Evolutionary conservation across 176 grass and related monocot species (phyloP).

Genomic region (Metroxylon sagu): DNA sequence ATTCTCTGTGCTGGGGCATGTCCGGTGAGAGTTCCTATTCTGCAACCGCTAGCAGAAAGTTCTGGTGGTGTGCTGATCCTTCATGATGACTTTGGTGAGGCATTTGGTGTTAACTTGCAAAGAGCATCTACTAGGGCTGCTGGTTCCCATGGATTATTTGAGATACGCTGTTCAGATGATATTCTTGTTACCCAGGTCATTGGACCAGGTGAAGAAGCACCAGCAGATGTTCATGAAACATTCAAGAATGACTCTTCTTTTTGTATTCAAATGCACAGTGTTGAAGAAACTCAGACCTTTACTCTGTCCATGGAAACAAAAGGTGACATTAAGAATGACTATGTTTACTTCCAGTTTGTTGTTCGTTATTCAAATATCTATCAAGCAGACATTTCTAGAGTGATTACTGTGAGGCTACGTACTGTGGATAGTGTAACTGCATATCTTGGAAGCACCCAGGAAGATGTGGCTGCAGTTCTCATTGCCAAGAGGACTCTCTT

Average conservation of each 20-base stretch:
- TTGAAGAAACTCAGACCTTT: constrained; percentile 92
- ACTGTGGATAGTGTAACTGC: constrained; percentile 66
- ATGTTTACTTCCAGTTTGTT: constrained; percentile 93
- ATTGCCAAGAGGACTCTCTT: constrained; percentile 74
- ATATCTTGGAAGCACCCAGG: constrained; percentile 65
- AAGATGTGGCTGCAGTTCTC: constrained; percentile 64
- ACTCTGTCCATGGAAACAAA: constrained; percentile 82
- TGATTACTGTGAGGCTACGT: constrained; percentile 69
- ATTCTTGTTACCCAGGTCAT: constrained; percentile 95
- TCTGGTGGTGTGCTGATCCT: constrained; percentile 88
- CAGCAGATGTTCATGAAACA: constrained; percentile 82
- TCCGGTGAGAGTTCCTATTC: constrained; percentile 71
- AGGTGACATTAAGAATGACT: constrained; percentile 71
- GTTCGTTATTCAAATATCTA: constrained; percentile 74
- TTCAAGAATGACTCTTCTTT: constrained; percentile 86
- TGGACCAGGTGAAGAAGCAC: constrained; percentile 88
- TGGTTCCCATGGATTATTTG: constrained; percentile 83
- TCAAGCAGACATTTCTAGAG: constrained; percentile 74
- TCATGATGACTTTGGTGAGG: constrained; percentile 98
- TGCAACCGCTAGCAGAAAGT: constrained; percentile 78
- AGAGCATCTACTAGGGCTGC: constrained; percentile 70
- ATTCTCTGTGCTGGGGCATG: constrained; percentile 91
- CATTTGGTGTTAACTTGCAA: constrained; percentile 97
- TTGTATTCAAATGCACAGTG: constrained; percentile 87
- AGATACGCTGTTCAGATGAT: constrained; percentile 86